Evolutionary conservation across 2,329 filamentous ascomycete genomes (phyloP), one percentile per base, ranked within the genome.

Genomic region (Trichoderma asperellum): DNA sequence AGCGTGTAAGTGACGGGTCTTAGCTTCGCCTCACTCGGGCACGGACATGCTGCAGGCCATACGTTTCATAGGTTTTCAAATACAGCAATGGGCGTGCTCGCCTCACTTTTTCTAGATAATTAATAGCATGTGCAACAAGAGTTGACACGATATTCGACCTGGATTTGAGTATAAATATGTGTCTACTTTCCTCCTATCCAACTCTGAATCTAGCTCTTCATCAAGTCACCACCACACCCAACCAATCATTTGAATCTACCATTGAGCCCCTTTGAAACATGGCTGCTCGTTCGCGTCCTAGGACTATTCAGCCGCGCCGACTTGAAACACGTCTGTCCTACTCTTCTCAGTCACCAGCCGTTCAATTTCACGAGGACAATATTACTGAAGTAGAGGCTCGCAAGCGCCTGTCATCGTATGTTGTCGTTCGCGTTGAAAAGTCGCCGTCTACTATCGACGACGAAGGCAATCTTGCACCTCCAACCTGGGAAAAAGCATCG

Each of bases 401-500:
- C 5, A 78, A 81, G 4, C 69, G 72, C 4, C 78, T 84, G 16
- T 82, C 84, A 0, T 77, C 79, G 1, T 84, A 81, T 70, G 60
- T 76, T 35, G 77, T 83, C 18, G 76, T 81, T 58, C 82, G 81
- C 0, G 80, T 85, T 60, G 80, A 84, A 70, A 84, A 81, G 74
- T 71, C 76, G 24, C 72, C 75, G 14, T 74, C 77, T n/a, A 75
- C 74, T 18, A 74, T 80, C 52, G 80, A 82, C 70, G 75, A 79
- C 7, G 75, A 82, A 10, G 81, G 82, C 3, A 74, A 75, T 14
- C 74, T 72, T 2, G 53, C 74, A 35, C 73, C 71, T 55, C 75
- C 80, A 3, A 81, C 77, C 10, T 86, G 85, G 85, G 78, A 81
- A 3, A 77, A 75, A 21, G 81, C 79, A 10, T 71, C 74, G 2